These are phyloP conservation scores for Thielaviopsis populi DNA, from an alignment of 2,329 filamentous ascomycete species.

Conservation along the genomic window DNA sequence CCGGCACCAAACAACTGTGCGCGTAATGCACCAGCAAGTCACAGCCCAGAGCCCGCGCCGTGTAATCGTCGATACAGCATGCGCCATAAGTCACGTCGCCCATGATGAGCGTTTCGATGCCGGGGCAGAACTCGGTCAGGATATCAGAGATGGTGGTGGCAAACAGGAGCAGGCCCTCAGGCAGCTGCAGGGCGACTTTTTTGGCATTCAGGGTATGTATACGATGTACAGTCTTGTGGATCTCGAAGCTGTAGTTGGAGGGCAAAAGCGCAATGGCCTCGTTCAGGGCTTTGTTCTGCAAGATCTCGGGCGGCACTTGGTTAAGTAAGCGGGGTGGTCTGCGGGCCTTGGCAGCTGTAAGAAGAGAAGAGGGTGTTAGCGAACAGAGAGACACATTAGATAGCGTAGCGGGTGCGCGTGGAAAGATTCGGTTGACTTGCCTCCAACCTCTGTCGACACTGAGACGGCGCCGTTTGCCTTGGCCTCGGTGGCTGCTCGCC, in stretches of 20 bases:
- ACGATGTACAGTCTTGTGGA: conserved; percentile 93
- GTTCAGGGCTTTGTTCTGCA: conserved; percentile 72
- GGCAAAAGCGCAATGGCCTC: conserved; percentile 76
- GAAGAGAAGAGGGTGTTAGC: background rate
- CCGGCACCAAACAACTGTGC: conserved; percentile 89
- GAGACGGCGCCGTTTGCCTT: conserved; percentile 27
- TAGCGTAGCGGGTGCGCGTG: background rate
- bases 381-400: background rate
- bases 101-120: conserved; percentile 91
- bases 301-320: conserved; percentile 74
- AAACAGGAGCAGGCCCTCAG: conserved; percentile 86
- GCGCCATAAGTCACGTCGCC: conserved; percentile 97
- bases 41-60: conserved; percentile 81
- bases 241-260: conserved; percentile 95
- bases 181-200: conserved; percentile 88
- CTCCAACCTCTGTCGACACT: conserved; percentile 14
- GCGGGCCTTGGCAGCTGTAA: conserved; percentile 52
- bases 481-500: conserved; percentile 44
- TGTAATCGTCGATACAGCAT: conserved; percentile 98
- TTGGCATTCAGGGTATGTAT: conserved; percentile 68
- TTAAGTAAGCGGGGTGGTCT: conserved; percentile 71
- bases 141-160: conserved; percentile 97
- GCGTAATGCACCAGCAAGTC: conserved; percentile 94
- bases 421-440: background rate
- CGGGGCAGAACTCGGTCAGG: conserved; percentile 81